A percentile compares a stretch with the other conserved stretches of the same genome.
Evolutionary conservation across 2,329 filamentous ascomycete genomes (phyloP).

Genomic region (Diaporthe citri): DNA sequence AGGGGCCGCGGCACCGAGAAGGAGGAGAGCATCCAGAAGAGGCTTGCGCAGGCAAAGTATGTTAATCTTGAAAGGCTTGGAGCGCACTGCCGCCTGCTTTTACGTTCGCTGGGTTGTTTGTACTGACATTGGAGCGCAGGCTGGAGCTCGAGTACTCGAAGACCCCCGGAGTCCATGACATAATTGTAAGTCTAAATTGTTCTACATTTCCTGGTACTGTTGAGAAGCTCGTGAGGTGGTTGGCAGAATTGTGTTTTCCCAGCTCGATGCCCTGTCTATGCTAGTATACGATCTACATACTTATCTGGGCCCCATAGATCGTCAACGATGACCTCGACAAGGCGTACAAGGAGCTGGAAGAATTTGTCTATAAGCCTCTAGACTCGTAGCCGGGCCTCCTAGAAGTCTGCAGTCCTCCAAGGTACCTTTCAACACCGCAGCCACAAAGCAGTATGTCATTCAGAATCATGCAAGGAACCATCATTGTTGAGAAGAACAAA

Average conservation of each 20-base stretch:
- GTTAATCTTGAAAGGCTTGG: not conserved
- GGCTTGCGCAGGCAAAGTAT: constrained; percentile 75
- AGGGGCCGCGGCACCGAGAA: constrained; percentile 83
- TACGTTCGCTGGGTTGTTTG: not conserved
- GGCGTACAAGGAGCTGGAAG: constrained; percentile 66
- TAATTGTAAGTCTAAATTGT: constrained; percentile 43
- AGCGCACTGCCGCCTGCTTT: not conserved
- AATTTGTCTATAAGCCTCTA: constrained; percentile 58
- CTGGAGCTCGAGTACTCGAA: constrained; percentile 81
- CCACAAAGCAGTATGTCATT: not conserved
- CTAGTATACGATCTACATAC: not conserved
- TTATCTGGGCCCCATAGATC: constrained; percentile 42
- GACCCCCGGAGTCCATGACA: constrained; percentile 69
- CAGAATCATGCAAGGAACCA: not conserved
- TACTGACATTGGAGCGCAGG: constrained; percentile 26
- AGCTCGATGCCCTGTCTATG: not conserved
- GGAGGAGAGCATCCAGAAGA: constrained; percentile 77
- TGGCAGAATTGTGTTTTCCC: not conserved
- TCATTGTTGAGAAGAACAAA: not conserved
- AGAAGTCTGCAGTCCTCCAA: not conserved
- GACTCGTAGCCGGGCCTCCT: constrained; percentile 24
- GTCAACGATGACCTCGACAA: constrained; percentile 60
- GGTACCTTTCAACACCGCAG: not conserved
- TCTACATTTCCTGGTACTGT: not conserved
- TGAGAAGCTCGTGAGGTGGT: not conserved